These are phyloP conservation scores for Colletotrichum coccodes DNA, from an alignment of 2,329 filamentous ascomycete species.

Conservation along the genomic window DNA sequence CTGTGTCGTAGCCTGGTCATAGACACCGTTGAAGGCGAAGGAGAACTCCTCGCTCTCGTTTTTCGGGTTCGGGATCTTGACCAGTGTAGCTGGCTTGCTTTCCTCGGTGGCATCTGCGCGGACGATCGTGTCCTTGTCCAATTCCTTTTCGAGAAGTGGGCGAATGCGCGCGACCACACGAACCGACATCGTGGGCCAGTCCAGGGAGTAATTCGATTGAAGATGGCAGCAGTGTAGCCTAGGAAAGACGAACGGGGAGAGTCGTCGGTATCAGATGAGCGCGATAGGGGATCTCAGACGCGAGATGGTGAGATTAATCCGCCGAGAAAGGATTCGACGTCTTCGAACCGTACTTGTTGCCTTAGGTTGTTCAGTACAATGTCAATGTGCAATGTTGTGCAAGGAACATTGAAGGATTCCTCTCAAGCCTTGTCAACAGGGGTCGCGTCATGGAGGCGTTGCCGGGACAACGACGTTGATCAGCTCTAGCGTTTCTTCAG, in stretches of 20 bases:
- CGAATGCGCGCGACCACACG: conserved; percentile 91
- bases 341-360: not conserved
- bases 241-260: not conserved
- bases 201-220: conserved; percentile 2
- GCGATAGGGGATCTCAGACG: conserved; percentile 2
- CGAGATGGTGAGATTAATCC: conserved; percentile 11
- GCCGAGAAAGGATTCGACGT: conserved; percentile 20
- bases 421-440: conserved; percentile 22
- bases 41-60: conserved; percentile 91
- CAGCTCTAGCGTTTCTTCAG: not conserved
- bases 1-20: conserved; percentile 82
- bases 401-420: conserved; percentile 9
- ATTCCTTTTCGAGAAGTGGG: conserved; percentile 86
- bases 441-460: conserved; percentile 10
- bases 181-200: conserved; percentile 66
- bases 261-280: not conserved
- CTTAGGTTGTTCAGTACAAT: conserved; percentile 7
- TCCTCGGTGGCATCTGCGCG: conserved; percentile 70
- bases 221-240: not conserved
- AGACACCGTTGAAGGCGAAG: conserved; percentile 95
- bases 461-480: conserved; percentile 14
- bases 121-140: conserved; percentile 89
- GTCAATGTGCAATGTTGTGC: conserved; percentile 18
- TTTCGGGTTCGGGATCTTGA: conserved; percentile 94
- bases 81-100: conserved; percentile 71